phyloP scores from a whole-genome alignment of 768 basidiomycete species.

The Jaapia argillacea region DNA sequence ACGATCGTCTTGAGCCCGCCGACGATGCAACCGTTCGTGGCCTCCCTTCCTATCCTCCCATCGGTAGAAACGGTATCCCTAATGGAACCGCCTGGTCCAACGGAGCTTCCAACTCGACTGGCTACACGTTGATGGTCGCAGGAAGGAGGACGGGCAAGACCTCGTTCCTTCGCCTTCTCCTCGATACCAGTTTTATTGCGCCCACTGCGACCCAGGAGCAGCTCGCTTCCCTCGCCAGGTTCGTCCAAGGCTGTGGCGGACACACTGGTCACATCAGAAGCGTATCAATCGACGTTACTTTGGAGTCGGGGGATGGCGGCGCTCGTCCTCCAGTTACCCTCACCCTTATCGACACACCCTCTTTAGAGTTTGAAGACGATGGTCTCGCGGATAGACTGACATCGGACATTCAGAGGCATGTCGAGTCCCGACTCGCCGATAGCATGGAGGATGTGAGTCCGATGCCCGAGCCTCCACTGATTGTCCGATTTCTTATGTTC shows the following conservation, averaged over 20 bases:
- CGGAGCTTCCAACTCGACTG: conserved; percentile 23
- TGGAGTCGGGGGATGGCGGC: conserved; percentile 38
- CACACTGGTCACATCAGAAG: conserved; percentile 67
- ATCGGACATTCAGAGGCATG: conserved; percentile 56
- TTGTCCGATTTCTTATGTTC: conserved; percentile 11
- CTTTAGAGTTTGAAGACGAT: conserved; percentile 66
- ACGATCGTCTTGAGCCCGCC: conserved; percentile 13
- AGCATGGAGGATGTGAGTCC: conserved; percentile 68
- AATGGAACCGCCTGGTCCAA: conserved; percentile 9
- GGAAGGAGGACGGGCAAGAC: conserved; percentile 82
- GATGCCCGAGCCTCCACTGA: conserved; percentile 10
- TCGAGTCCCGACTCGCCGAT: conserved; percentile 66
- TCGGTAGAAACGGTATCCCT: conserved; percentile 17
- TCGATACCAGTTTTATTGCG: conserved; percentile 70
- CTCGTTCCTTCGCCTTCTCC: conserved; percentile 74
- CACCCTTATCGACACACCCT: conserved; percentile 75
- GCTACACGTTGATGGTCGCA: conserved; percentile 70
- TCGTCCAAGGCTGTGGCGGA: conserved; percentile 64
- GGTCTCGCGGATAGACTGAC: conserved; percentile 51
- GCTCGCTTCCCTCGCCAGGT: conserved; percentile 71
- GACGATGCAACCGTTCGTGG: background rate
- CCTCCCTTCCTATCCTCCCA: conserved; percentile 14
- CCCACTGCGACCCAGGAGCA: conserved; percentile 58
- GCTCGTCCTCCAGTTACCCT: conserved; percentile 44
- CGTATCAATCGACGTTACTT: conserved; percentile 62